Base-by-base conservation (phyloP, 2,329 filamentous ascomycete genomes). In the Pseudocercospora musae region DNA sequence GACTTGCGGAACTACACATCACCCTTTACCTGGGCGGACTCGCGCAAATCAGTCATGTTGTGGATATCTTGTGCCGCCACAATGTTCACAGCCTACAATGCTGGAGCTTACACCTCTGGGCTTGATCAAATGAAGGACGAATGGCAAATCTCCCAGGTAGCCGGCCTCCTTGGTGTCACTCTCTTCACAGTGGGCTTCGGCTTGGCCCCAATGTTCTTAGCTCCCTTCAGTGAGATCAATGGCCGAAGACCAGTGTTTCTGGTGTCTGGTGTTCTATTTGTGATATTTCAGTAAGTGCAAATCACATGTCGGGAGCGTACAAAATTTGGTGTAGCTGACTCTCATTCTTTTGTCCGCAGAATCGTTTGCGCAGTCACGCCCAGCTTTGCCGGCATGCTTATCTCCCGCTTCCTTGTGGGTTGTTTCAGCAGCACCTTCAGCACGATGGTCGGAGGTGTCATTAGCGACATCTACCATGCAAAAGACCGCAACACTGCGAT, bases 381-480 rank as follows among this genome's bases (percentile, higher is more conserved):
- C 0, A 85, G 85, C 2, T 86, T 90, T 65, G 85, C 84, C 0
- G 91, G 89, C 2, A 89, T 96, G 84, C 75, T 96, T 0, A 77
- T 92, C 2, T 85, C 87, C 0, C 85, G 93, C 0, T 90, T 96
- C 73, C 82, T 95, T 52, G 84, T 87, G 9, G 93, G 93, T 1
- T 85, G 87, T n/a, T 90, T 90, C 6, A 88, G 86, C 5, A 92
- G 88, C 54, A 87, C 84, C 0, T 96, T 96, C 73, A 92, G 89
- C 49, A 95, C 91, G 21, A 93, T 96, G 83, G 89, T 96, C 0
- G 93, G 93, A n/a, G 93, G 93, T 3, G 90, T 97, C 3, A 89
- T 97, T 44, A 89, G 89, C 56, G 93, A 97, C 72, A 85, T 96
- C 62, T 96, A 92, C 78, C 85, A 88, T 53, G 86, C 90, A 9